phyloP scores from a whole-genome alignment of 352 stramenopile species.

The Pythium periplocum region DNA sequence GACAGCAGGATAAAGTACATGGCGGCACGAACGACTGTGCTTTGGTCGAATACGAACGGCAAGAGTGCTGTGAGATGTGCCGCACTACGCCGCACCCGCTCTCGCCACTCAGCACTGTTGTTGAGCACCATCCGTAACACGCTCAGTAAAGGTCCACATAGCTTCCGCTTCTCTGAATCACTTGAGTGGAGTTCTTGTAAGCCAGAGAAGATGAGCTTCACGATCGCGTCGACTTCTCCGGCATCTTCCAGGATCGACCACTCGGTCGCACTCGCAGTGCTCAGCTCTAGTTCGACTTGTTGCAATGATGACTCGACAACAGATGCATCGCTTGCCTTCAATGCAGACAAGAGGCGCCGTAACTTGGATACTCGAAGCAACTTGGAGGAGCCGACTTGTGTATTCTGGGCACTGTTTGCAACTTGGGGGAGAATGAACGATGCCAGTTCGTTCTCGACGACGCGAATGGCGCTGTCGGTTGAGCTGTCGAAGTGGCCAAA shows the following conservation, averaged over 20 bases:
- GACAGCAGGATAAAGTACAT: conserved; percentile 61
- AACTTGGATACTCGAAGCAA: background rate
- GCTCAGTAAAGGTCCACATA: background rate
- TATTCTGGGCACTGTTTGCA: background rate
- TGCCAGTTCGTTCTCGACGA: background rate
- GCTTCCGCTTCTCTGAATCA: background rate
- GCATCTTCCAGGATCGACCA: conserved; percentile 33
- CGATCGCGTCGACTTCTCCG: conserved; percentile 25
- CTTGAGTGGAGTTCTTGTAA: background rate
- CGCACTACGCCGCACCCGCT: conserved; percentile 12
- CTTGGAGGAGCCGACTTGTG: background rate
- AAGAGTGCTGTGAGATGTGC: conserved; percentile 18
- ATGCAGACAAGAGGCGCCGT: background rate
- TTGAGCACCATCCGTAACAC: conserved; percentile 36
- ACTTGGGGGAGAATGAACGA: background rate
- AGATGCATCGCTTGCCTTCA: background rate
- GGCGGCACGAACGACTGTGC: conserved; percentile 31
- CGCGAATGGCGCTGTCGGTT: background rate
- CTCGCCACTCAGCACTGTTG: conserved; percentile 30
- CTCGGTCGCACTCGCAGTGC: conserved; percentile 10
- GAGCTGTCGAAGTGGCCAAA: background rate
- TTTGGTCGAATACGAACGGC: conserved; percentile 37
- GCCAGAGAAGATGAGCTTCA: conserved; percentile 10
- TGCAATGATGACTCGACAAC: conserved; percentile 6
- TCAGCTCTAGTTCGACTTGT: conserved; percentile 11